Base-by-base conservation (phyloP, 306 rosid genomes). In the Glycyrrhiza uralensis region DNA sequence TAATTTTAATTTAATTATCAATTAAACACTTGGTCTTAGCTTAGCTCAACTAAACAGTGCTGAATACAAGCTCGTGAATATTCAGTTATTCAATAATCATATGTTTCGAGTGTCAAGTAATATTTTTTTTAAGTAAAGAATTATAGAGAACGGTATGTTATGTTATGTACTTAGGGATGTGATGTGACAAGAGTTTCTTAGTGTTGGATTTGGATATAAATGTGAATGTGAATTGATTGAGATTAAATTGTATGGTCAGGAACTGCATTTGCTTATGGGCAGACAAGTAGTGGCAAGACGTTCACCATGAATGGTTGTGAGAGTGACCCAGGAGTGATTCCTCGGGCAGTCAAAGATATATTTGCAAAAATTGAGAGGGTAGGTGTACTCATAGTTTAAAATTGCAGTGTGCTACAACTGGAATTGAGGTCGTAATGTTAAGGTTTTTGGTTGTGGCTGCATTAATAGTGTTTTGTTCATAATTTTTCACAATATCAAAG, bases 241-340 rank as follows among this genome's bases (percentile, higher is more conserved):
- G 72, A 67, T 29, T 47, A 39, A 36, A 26, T 45, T 24, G 38
- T 66, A 18, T 80, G 67, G 41, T 12, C 67, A 94, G 99, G 99
- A 81, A 94, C 99, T 58, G 96, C 96, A 39, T 94, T 94, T 78
- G 99, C 99, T 26, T 94, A 94, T 80, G 97, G 99, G 45, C 99
- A 89, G 84, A 94, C 99, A 32, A 94, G 99, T 76, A 94, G 99
- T 87, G 99, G 99, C 28, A 94, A 94, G 85, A 94, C 99, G 9
- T 94, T 89, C 86, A 94, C 99, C 29, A 94, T 94, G 97, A 91
- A 91, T 81, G 99, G 99, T 62, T 87, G 86, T 18, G 88, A 91
- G 73, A 75, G 55, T 7, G 96, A 94, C 61, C 91, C 91, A 0
- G 99, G 99, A 33, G 84, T 94, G 51, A 94, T 94, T 84, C 90